phyloP scores from a whole-genome alignment of 768 basidiomycete species.

The Mycena chlorophos region DNA sequence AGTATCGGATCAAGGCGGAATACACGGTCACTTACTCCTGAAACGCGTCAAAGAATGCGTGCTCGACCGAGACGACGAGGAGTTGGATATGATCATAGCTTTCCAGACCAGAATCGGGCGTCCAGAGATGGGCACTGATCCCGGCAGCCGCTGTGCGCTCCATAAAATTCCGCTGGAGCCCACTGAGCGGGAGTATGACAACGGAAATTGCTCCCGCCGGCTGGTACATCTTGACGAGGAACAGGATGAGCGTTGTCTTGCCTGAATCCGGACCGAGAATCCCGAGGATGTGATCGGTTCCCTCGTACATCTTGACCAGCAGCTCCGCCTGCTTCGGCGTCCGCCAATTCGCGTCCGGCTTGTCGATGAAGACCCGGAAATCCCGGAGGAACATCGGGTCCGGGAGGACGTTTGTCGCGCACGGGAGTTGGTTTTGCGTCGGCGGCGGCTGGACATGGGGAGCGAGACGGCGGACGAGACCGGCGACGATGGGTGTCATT shows the following conservation, averaged over 20 bases:
- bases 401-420: not conserved
- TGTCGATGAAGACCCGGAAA: not conserved
- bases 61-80: not conserved
- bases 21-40: not conserved
- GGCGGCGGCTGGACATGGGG: not conserved
- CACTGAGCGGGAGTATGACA: constrained; percentile 1
- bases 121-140: not conserved
- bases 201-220: not conserved
- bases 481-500: not conserved
- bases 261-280: constrained; percentile 3
- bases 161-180: not conserved
- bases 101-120: not conserved
- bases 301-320: not conserved
- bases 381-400: not conserved
- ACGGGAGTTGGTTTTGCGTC: not conserved
- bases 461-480: not conserved
- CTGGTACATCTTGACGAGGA: not conserved
- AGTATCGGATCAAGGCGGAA: not conserved
- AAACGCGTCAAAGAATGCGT: not conserved
- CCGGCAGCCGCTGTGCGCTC: not conserved
- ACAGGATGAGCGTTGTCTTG: constrained; percentile 1
- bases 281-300: not conserved
- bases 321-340: constrained; percentile 1
- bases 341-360: not conserved
- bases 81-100: not conserved